Evolutionary conservation across 176 grass and related monocot genomes (phyloP), one percentile per base, ranked within the genome.

Genomic region (Oryza brachyantha): DNA sequence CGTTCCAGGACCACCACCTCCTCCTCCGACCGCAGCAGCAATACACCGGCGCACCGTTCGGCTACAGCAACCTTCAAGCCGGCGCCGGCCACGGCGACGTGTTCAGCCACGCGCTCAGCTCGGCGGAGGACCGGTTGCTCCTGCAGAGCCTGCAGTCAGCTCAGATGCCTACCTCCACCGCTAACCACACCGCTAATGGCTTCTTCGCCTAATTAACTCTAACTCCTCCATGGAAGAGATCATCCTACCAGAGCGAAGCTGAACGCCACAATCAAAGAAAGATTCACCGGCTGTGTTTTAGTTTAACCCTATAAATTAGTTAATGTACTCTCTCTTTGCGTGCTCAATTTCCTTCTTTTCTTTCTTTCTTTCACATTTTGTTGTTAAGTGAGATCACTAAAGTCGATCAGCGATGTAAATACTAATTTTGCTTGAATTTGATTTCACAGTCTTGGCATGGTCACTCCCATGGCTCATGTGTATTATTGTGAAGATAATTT

Each of bases 51-150:
- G 73, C 58, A 24, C 5, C 55, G 4, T 79, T 73, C 74, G 88
- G 64, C 4, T 79, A 74, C 41, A 13, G 8, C 42, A 37, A 5
- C 73, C 64, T 39, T 11, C 66, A 81, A 7, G 5, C 17, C 2
- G 46, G 77, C 48, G 31, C 25, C 27, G 34, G 25, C 29, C 22
- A 13, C 35, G 46, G 67, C 17, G 59, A 73, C 26, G 9, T 80
- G 75, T 92, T 86, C 66, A 11, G 12, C 31, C 75, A 81, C 11
- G 48, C 37, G 28, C 10, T 79, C 32, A 39, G 61, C 6, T 68
- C 86, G 14, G 60, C 29, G 1, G 85, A 92, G 70, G 93, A 92
- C 29, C 31, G 90, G 42, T 25, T 96, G 76, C 67, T 90, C 21
- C 38, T 85, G 6, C 84, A 92, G 42, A 86, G 73, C 79, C 68